Conservation (phyloP, 2,329 filamentous ascomycete genomes). For the Celoporthe dispersa region DNA sequence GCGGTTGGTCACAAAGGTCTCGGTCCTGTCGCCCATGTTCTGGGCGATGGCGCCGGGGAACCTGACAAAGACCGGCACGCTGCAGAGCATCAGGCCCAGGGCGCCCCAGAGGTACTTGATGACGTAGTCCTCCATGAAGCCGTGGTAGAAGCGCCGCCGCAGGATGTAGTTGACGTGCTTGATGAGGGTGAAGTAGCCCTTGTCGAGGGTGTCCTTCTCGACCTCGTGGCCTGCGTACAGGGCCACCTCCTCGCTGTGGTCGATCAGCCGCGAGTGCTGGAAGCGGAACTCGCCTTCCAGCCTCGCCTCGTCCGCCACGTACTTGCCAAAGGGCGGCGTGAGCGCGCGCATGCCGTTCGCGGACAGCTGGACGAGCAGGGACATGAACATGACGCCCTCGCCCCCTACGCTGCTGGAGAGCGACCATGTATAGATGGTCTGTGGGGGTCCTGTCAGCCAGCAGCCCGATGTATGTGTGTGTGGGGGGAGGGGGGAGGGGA, state of each 20-base stretch:
- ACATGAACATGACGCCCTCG: conserved; percentile 95
- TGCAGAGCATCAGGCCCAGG: conserved; percentile 87
- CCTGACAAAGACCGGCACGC: conserved; percentile 94
- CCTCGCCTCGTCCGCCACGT: conserved; percentile 92
- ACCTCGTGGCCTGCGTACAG: conserved; percentile 90
- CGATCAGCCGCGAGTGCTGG: conserved; percentile 91
- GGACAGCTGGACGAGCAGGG: conserved; percentile 87
- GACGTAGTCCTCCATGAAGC: conserved; percentile 99
- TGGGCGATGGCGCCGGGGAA: conserved; percentile 70
- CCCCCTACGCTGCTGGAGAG: conserved; percentile 94
- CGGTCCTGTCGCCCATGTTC: conserved; percentile 72
- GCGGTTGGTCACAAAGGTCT: conserved; percentile 90
- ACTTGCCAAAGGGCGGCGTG: conserved; percentile 95
- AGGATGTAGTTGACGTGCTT: conserved; percentile 98
- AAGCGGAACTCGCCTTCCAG: conserved; percentile 96
- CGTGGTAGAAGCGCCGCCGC: conserved; percentile 88
- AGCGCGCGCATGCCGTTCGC: conserved; percentile 91
- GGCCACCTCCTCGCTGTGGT: conserved; percentile 94
- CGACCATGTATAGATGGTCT: conserved; percentile 91
- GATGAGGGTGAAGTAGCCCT: conserved; percentile 98
- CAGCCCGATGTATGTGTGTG: rapidly evolving
- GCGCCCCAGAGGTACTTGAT: conserved; percentile 99
- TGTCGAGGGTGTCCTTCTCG: conserved; percentile 95
- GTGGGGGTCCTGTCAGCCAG: conserved; percentile 33
- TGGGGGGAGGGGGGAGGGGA: no score